A percentile compares a stretch with the other conserved stretches of the same genome.
Conservation (phyloP, 495 filamentous ascomycete genomes). For the Xeromyces bisporus region DNA sequence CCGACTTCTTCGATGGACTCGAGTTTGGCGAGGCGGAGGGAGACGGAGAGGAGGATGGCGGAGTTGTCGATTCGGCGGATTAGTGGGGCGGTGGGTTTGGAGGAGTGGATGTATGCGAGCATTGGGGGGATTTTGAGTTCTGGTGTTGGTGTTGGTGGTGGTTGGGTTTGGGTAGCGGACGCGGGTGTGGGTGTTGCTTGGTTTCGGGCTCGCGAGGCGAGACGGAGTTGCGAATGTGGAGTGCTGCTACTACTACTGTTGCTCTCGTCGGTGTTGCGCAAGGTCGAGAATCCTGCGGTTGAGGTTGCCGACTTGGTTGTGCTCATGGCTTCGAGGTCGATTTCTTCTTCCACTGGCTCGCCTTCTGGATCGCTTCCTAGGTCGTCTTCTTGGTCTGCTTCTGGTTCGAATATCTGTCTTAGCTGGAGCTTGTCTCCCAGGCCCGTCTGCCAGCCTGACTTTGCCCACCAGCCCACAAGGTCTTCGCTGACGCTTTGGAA, state of each 20-base stretch:
- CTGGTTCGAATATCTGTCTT: constrained; percentile 39
- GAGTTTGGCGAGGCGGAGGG: constrained; percentile 69
- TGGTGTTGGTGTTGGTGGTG: constrained; percentile 5
- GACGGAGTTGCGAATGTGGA: constrained; percentile 16
- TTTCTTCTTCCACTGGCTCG: constrained; percentile 36
- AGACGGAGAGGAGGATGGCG: constrained; percentile 59
- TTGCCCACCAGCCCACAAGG: constrained; percentile 87
- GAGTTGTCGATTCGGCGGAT: constrained; percentile 79
- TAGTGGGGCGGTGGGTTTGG: constrained; percentile 33
- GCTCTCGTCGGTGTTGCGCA: background rate
- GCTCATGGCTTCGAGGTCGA: constrained; percentile 45
- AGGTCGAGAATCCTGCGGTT: background rate
- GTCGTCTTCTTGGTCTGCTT: constrained; percentile 16
- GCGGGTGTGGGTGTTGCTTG: constrained; percentile 4
- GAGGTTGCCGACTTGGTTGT: constrained; percentile 21
- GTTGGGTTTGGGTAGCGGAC: constrained; percentile 4
- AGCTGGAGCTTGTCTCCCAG: constrained; percentile 62
- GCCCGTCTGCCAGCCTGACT: constrained; percentile 75
- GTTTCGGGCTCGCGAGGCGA: constrained; percentile 28
- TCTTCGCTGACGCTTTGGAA: constrained; percentile 84
- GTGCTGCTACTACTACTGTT: too few species aligned
- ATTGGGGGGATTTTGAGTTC: constrained; percentile 44
- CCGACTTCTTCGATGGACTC: constrained; percentile 50
- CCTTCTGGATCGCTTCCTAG: constrained; percentile 25
- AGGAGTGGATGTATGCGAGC: constrained; percentile 59